Percentiles rank a stretch among this genome's conserved stretches.
phyloP scores from a whole-genome alignment of 306 rosid genomes.

The Rosa persica region DNA sequence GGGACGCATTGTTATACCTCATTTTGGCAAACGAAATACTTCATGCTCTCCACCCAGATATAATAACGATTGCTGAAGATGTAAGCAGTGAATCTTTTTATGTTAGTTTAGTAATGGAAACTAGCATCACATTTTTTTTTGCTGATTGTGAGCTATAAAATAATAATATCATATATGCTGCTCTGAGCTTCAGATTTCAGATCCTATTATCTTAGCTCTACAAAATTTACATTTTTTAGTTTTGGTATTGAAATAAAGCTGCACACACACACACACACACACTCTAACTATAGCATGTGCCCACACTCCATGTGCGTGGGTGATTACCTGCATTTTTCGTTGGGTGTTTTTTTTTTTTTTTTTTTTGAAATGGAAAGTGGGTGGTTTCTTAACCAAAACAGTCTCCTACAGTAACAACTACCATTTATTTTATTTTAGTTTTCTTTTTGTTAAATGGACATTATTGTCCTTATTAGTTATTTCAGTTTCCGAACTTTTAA shows the following conservation, averaged over 20 bases:
- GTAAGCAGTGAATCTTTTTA: conserved; percentile 43
- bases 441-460: too few relatives aligned
- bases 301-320: too few relatives aligned
- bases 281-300: too few relatives aligned
- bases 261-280: too few relatives aligned
- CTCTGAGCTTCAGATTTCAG: neutral
- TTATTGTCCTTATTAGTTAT: too few relatives aligned
- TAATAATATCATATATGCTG: neutral
- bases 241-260: neutral
- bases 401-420: too few relatives aligned
- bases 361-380: too few relatives aligned
- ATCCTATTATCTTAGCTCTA: neutral
- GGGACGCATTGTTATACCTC: conserved; percentile 82
- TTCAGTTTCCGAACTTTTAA: too few relatives aligned
- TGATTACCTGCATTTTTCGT: too few relatives aligned
- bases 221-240: neutral
- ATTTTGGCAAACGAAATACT: conserved; percentile 87
- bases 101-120: neutral
- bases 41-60: conserved; percentile 71
- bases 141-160: neutral
- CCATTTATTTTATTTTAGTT: too few relatives aligned
- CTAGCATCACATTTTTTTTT: neutral
- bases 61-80: conserved; percentile 91
- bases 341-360: too few relatives aligned
- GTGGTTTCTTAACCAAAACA: too few relatives aligned